Percentiles rank a stretch among this genome's conserved stretches.
Conservation (phyloP, 345 rosid genomes). For the Erodium maritimum region DNA sequence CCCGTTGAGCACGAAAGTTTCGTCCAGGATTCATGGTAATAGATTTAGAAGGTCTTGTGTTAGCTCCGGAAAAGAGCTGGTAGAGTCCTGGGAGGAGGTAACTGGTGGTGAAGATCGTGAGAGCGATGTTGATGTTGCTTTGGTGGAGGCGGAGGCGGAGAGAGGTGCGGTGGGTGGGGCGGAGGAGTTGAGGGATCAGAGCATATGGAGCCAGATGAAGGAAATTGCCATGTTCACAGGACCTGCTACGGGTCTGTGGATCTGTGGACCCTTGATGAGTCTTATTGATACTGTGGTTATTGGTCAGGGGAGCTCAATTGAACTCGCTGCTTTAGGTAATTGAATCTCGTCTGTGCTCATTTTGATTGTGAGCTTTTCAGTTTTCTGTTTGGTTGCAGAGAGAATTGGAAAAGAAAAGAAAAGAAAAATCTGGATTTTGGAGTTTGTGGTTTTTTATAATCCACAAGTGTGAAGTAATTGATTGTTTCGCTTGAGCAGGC, state of each 20-base stretch:
- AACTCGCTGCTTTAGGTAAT: slow-evolving; percentile 87
- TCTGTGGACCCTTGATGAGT: slow-evolving; percentile 93
- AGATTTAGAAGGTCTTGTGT: background rate
- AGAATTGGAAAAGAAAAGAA: background rate
- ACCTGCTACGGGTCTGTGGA: slow-evolving; percentile 85
- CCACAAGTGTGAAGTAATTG: background rate
- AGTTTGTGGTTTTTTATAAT: background rate
- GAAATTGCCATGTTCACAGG: slow-evolving; percentile 78
- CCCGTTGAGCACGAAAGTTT: background rate
- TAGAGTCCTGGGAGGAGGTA: background rate
- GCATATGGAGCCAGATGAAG: slow-evolving; percentile 67
- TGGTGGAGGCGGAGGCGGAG: slow-evolving; percentile 11
- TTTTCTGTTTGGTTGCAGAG: slow-evolving; percentile 4
- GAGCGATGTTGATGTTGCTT: background rate
- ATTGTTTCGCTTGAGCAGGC: slow-evolving; percentile 15
- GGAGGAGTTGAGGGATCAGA: slow-evolving; percentile 45
- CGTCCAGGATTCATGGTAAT: background rate
- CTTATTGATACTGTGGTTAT: slow-evolving; percentile 82
- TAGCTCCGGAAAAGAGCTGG: background rate
- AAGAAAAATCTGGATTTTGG: background rate
- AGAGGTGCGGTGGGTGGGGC: slow-evolving; percentile 12
- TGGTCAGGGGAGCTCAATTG: slow-evolving; percentile 81
- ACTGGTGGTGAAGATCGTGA: background rate
- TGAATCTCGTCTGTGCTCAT: background rate
- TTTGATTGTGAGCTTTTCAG: background rate